phyloP scores from a whole-genome alignment of 495 filamentous ascomycete genomes.

The Trypethelium eluteriae region DNA sequence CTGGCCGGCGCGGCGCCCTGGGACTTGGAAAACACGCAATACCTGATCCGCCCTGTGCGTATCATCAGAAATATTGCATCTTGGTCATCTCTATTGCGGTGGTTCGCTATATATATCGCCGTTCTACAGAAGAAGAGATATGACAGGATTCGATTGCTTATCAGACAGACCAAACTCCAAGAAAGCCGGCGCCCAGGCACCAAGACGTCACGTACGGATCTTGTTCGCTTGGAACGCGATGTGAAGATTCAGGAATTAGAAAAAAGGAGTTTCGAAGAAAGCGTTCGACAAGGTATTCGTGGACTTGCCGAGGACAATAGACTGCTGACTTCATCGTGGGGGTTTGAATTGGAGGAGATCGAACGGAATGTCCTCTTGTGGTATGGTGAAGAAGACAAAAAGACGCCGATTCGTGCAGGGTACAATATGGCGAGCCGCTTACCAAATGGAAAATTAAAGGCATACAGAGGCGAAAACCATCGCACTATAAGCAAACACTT shows the following conservation, averaged over 20 bases:
- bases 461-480: no score
- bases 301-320: conserved; percentile 3
- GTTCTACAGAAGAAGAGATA: no score
- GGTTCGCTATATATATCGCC: neutral
- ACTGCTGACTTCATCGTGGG: neutral
- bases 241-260: neutral
- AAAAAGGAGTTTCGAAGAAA: conserved; percentile 1
- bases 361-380: conserved; percentile 12
- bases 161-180: neutral
- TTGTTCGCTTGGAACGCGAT: neutral
- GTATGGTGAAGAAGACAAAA: conserved; percentile 15
- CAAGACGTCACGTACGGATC: neutral
- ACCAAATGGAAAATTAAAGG: no score
- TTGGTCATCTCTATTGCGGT: neutral
- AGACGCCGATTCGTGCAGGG: neutral
- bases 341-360: conserved; percentile 14
- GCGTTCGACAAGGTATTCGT: conserved; percentile 14
- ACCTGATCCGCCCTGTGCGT: neutral
- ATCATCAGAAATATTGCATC: neutral
- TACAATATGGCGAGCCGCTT: no score
- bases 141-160: no score
- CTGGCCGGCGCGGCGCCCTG: conserved; percentile 10
- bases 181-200: neutral
- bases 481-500: neutral
- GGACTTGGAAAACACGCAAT: conserved; percentile 5